phyloP scores from a whole-genome alignment of 176 grass and related monocot genomes.

The Guadua angustifolia region DNA sequence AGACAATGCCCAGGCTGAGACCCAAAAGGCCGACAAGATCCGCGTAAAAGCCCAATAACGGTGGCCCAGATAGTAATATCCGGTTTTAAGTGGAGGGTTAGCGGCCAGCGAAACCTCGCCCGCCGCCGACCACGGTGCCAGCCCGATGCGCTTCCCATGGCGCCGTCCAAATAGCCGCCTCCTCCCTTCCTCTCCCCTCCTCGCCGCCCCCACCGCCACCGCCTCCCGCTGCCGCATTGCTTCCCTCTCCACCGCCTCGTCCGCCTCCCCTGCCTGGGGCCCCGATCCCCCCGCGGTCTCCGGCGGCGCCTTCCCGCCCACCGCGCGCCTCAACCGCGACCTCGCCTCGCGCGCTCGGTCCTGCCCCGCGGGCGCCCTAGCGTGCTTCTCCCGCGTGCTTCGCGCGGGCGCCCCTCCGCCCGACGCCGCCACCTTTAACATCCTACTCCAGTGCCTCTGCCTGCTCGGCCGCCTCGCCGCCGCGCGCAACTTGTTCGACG shows the following conservation, averaged over 20 bases:
- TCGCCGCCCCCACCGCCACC: not conserved
- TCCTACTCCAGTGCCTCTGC: conserved; percentile 28
- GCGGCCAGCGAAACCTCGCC: too few species aligned
- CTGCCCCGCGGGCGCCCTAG: not conserved
- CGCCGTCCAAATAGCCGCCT: not conserved
- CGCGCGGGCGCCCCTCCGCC: not conserved
- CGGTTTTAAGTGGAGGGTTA: too few species aligned
- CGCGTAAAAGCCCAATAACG: too few species aligned
- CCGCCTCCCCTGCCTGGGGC: not conserved
- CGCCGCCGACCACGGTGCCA: not conserved
- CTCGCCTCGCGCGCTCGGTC: not conserved
- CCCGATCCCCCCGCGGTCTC: too few species aligned
- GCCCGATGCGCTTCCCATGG: conserved; percentile 10
- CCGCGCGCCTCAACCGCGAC: conserved; percentile 12
- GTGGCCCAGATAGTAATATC: too few species aligned
- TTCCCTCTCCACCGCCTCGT: too few species aligned
- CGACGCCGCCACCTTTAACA: conserved; percentile 41
- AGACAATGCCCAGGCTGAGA: too few species aligned
- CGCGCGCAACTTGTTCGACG: conserved; percentile 44
- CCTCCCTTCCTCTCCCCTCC: not conserved
- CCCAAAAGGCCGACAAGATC: too few species aligned
- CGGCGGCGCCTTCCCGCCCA: not conserved
- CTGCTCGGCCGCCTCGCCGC: conserved; percentile 14
- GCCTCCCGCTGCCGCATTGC: not conserved
- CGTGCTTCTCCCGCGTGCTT: not conserved